Percentiles rank a stretch among this genome's conserved stretches.
Evolutionary conservation across 306 rosid genomes (phyloP).

Genomic region (Medicago lupulina): DNA sequence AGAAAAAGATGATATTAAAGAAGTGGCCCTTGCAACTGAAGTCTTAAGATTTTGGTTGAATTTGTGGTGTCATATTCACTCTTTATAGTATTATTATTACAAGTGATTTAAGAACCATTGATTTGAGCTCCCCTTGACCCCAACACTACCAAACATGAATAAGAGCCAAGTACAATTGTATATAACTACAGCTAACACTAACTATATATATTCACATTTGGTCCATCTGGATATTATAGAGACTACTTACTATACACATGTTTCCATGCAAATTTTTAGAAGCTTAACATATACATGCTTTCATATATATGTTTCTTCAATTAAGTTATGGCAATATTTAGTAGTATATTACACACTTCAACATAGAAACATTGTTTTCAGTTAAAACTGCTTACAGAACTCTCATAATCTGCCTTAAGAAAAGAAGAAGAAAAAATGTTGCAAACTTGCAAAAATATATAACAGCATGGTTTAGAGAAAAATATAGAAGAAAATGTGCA

Average conservation of each 20-base stretch:
- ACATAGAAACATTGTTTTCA: constrained; percentile 6
- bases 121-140: neutral
- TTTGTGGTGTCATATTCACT: neutral
- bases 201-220: neutral
- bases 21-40: neutral
- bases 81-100: neutral
- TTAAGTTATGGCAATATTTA: no score
- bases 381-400: neutral
- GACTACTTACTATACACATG: neutral
- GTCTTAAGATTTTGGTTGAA: neutral
- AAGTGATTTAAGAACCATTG: neutral
- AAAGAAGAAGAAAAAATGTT: neutral
- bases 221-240: neutral
- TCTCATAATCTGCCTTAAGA: neutral
- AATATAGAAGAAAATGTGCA: constrained; percentile 7
- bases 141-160: neutral
- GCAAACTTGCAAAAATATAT: neutral
- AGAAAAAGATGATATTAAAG: neutral
- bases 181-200: neutral
- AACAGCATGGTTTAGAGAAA: neutral
- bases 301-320: no score
- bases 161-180: neutral
- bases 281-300: neutral
- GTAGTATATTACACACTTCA: neutral
- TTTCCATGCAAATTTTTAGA: constrained; percentile 23